Conservation (phyloP, 805 yeast genomes). For the Teunomyces aglyptinius region DNA sequence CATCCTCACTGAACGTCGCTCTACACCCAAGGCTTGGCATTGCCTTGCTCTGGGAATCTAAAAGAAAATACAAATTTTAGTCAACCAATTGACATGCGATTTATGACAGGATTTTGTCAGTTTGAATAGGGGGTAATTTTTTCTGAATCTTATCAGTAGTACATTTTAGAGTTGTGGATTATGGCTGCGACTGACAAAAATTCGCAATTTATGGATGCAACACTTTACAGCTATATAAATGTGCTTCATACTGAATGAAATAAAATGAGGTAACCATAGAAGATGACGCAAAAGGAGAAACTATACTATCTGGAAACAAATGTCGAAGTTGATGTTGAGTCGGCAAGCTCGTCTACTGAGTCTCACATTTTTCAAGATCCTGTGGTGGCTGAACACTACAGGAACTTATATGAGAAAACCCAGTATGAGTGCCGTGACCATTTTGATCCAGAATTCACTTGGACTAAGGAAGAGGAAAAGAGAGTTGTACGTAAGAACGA, state of each 20-base stretch:
- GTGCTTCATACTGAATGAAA: too few species aligned
- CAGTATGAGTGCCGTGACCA: constrained; percentile 32
- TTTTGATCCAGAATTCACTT: constrained; percentile 34
- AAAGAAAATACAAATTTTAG: background rate
- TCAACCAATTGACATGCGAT: too few species aligned
- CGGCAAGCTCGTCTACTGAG: constrained; percentile 3
- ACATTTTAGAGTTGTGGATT: background rate
- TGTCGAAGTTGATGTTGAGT: constrained; percentile 4
- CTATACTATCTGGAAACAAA: background rate
- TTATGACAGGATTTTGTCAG: too few species aligned
- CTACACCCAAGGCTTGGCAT: background rate
- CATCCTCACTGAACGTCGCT: too few species aligned
- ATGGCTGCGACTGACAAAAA: background rate
- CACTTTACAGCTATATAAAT: too few species aligned
- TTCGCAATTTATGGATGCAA: background rate
- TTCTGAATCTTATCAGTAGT: background rate
- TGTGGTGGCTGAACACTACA: constrained; percentile 28
- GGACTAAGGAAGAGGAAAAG: constrained; percentile 34
- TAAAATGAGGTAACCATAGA: background rate
- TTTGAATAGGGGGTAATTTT: too few species aligned
- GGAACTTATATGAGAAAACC: constrained; percentile 26
- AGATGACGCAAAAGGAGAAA: constrained; percentile 1
- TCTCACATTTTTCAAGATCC: constrained; percentile 34
- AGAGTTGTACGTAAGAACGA: constrained; percentile 52
- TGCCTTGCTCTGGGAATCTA: background rate